Evolutionary conservation across 2,329 filamentous ascomycete species (phyloP).

Genomic region (Didymella pomorum): DNA sequence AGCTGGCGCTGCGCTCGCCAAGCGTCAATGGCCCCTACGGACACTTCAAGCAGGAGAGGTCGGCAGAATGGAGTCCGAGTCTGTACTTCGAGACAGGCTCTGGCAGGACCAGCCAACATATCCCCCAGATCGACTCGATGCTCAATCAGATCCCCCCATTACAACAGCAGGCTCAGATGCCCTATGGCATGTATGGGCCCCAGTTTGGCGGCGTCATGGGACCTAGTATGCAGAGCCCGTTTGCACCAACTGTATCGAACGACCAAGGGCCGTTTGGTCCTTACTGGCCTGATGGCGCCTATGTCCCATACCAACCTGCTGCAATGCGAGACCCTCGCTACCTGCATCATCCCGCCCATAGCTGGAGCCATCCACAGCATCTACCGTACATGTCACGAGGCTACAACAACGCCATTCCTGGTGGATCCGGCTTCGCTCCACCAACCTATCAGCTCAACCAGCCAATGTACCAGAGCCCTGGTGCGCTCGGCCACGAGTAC

Average conservation of each 20-base stretch:
- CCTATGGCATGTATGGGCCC: conserved; percentile 54
- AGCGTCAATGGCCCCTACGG: conserved; percentile 26
- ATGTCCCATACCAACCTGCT: conserved; percentile 51
- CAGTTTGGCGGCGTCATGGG: conserved; percentile 45
- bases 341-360: conserved; percentile 35
- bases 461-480: conserved; percentile 35
- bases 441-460: conserved; percentile 39
- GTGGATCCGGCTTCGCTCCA: conserved; percentile 37
- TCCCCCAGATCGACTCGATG: conserved; percentile 67
- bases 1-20: conserved; percentile 48
- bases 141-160: conserved; percentile 67
- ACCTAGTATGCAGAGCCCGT: conserved; percentile 44
- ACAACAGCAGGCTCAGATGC: conserved; percentile 46
- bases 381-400: conserved; percentile 38
- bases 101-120: conserved; percentile 51
- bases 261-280: conserved; percentile 52
- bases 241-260: conserved; percentile 53
- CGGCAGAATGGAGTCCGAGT: conserved; percentile 46
- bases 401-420: conserved; percentile 38
- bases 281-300: conserved; percentile 54
- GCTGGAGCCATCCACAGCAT: conserved; percentile 45
- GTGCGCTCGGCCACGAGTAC: conserved; percentile 36
- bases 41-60: conserved; percentile 32
- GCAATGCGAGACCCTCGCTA: conserved; percentile 52
- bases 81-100: conserved; percentile 49